Base-by-base conservation (phyloP, 768 basidiomycete species). In the Suillus plorans region DNA sequence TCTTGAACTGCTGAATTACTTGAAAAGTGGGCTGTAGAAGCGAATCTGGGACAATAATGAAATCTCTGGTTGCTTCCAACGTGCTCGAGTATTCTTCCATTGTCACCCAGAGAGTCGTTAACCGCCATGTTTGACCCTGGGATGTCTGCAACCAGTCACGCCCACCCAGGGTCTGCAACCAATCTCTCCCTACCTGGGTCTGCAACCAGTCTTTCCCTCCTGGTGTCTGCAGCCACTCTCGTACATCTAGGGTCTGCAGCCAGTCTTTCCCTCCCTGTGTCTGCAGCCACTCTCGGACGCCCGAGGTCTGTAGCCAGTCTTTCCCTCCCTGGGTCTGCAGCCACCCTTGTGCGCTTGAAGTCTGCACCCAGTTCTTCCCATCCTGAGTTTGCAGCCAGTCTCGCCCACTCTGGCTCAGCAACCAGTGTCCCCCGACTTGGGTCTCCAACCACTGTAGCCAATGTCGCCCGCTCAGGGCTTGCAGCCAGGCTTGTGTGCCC, bases 291-390 rank as follows among this genome's bases (percentile, higher is more conserved):
- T 31, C 31, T 31, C 31, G 5, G 5, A 4, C 31, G 5, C 6
- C 31, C 31, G 1, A 0, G 6, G 31, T 31, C 5, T 31, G 31
- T 31, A 0, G 0, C 45, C n/a, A 45, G n/a, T 45, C 20, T 45
- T n/a, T n/a, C 0, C 45, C 45, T 45, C 9, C 42, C 42, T 3
- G 7, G 0, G 42, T 44, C 42, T 44, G 18, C 18, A 44, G 3
- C 42, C 42, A 44, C 18, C 8, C 18, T 13, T 8, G 3, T 3
- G 0, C 18, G 18, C 6, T 16, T 0, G 1, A 0, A 0, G 16
- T 42, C 41, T 42, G 41, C 6, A 42, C 2, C 41, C 41, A 42
- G 41, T 16, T 2, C 16, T 41, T 41, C 0, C 14, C 14, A 5
- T 6, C 41, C 1, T 16, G 14, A 0, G 14, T 41, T 5, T 16